Base-by-base conservation (phyloP, 139 green algal species). In the Deuterostichococcus epilithicus region DNA sequence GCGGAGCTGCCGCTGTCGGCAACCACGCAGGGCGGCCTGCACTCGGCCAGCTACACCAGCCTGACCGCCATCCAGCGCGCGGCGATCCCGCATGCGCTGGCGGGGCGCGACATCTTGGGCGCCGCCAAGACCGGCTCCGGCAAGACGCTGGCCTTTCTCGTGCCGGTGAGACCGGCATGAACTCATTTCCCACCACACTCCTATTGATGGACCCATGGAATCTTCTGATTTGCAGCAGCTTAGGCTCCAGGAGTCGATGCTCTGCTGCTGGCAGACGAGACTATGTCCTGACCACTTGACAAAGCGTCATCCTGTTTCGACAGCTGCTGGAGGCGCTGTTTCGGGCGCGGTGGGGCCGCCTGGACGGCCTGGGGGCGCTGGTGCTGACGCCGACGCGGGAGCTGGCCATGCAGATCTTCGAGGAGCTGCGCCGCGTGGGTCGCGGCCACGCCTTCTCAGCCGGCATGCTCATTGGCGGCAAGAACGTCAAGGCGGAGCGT, bases 111-210 rank as follows among this genome's bases (percentile, higher is more conserved):
- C 72, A 84, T 99, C 8, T 84, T 99, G 45, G 96, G 96, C 26
- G 96, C 96, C 1, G 96, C 96, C 13, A 99, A 99, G 79, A 99
- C 96, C 2, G 96, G 96, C n/a, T 96, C 84, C 23, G 95, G 94
- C 45, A 99, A 99, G 84, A 99, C 96, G 1, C 84, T 99, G 25
- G 84, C 93, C 8, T 99, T 99, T 83, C 75, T 98, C 15, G 86
- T 99, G 8, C 94, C 96, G 37, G 86, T 97, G 72, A 83, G 87
- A 45, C 28, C 23, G 15, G 28, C 10, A 30, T n/a, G 39, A 38
- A 42, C 60, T 77, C n/a, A n/a, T n/a, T n/a, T 25, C 58, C 58
- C 58, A 8, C 1, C 58, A 67, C 1, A 26, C 58, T 67, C n/a
- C n/a, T 45, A 42, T 30, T 73, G 5, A 73, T 73, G 5, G 30